These are phyloP conservation scores for Fomitiporia mediterranea DNA, from an alignment of 1,284 basidiomycete genomes.

Conservation along the genomic window DNA sequence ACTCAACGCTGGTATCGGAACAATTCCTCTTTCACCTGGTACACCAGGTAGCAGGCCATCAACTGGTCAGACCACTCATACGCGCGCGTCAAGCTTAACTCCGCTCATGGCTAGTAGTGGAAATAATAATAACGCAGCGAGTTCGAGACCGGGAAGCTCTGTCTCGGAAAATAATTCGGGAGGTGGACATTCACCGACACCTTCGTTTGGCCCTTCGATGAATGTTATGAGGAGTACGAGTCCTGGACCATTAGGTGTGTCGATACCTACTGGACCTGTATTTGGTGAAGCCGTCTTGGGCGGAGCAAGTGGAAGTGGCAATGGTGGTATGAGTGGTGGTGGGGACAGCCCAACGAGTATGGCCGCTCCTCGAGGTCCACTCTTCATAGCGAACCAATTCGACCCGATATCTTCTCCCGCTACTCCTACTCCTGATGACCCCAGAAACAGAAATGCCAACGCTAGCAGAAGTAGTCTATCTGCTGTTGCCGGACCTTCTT, in stretches of 20 bases:
- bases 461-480: too few species aligned
- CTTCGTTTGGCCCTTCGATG: slow-evolving; percentile 2
- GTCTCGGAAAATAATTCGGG: background rate
- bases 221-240: background rate
- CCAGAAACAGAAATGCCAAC: background rate
- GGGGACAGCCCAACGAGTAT: slow-evolving; percentile 14
- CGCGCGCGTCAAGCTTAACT: slow-evolving; percentile 6
- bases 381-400: slow-evolving; percentile 15
- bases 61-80: background rate
- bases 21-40: background rate
- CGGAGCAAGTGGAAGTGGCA: too few species aligned
- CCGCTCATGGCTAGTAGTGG: too few species aligned
- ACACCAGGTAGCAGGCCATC: background rate
- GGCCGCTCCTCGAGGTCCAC: background rate
- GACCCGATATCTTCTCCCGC: slow-evolving; percentile 7
- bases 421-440: background rate
- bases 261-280: slow-evolving; percentile 11
- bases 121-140: slow-evolving; percentile 7
- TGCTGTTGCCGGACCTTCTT: background rate
- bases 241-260: slow-evolving; percentile 12
- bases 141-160: background rate
- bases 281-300: background rate
- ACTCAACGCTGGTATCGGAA: slow-evolving; percentile 9
- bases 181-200: slow-evolving; percentile 1
- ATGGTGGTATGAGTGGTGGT: too few species aligned